Evolutionary conservation across 164 flowering plant genomes (phyloP), one percentile per base, ranked within the genome.

Genomic region (Brasenia schreberi): DNA sequence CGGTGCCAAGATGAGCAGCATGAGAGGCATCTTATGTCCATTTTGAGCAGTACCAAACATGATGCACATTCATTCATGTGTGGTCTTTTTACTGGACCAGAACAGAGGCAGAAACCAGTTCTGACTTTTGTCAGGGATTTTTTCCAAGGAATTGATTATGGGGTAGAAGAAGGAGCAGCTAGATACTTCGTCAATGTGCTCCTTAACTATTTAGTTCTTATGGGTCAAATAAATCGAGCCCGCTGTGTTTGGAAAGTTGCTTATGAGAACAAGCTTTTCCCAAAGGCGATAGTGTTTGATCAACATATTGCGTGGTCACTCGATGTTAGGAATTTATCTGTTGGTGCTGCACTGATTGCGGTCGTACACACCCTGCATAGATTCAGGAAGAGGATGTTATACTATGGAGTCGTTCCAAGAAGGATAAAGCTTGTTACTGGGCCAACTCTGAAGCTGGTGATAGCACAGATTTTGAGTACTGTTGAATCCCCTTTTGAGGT

Each of bases 231-330:
- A 66, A 94, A 91, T 69, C 83, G 99, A 60, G 96, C 99, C 19
- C 86, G 97, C 18, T 94, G 97, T 76, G 92, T 94, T 43, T 91
- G 96, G 99, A 91, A 94, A 77, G 99, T 94, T 67, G 87, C 99
- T 0, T 94, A 91, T 69, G 97, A 94, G 79, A 91, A 88, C 65
- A 94, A 91, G 75, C 96, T 94, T 70, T 91, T 94, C 69, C 97
- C 97, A 0, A 91, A 94, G 73, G 99, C 97, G 39, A 89, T 94
- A 67, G 99, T 94, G 16, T 94, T 94, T 73, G 96, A 94, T 77
- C 96, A 94, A 75, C 99, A 94, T 67, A 91, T 94, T 65, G 97
- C 99, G 18, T 94, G 99, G 99, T 94, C 99, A 10, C 85, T 94
- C 58, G 99, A 94, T 76, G 99, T 94, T 17, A 78, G 99, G 67